Conservation (phyloP, 768 basidiomycete species). For the Boletus insuetus region DNA sequence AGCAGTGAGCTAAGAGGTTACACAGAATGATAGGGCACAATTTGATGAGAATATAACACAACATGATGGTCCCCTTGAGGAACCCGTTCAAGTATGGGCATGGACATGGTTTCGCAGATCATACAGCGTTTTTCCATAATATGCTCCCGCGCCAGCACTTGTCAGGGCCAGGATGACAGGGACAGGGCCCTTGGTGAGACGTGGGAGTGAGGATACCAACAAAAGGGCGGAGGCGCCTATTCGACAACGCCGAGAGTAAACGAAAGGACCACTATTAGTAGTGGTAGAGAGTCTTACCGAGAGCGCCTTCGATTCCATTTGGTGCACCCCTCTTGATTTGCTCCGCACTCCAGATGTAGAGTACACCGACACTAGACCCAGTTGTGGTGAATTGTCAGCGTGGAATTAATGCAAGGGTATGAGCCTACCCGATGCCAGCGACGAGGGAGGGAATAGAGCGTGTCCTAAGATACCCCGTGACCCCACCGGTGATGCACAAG, state of each 20-base stretch:
- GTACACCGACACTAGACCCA: conserved; percentile 60
- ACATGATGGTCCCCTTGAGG: neutral
- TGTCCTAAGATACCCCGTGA: conserved; percentile 68
- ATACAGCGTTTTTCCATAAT: conserved; percentile 65
- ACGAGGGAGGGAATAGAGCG: conserved; percentile 80
- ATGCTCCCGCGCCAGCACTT: conserved; percentile 56
- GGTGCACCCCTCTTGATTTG: conserved; percentile 68
- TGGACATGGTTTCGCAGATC: conserved; percentile 24
- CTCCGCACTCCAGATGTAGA: conserved; percentile 80
- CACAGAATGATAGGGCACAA: neutral
- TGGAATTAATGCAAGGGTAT: neutral
- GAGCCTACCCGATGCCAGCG: conserved; percentile 71
- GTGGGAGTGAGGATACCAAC: conserved; percentile 70
- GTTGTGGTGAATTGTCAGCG: neutral
- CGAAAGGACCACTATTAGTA: neutral
- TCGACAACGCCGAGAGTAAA: neutral
- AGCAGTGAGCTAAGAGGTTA: neutral
- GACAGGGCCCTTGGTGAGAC: conserved; percentile 70
- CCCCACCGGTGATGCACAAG: conserved; percentile 73
- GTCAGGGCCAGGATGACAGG: conserved; percentile 62
- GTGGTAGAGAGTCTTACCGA: conserved; percentile 48
- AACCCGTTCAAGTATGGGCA: conserved; percentile 5
- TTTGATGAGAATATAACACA: conserved; percentile 10
- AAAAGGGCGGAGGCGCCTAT: conserved; percentile 75
- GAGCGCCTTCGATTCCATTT: conserved; percentile 75